phyloP scores from a whole-genome alignment of 331 rosid species.

The Rhamnella rubrinervis region DNA sequence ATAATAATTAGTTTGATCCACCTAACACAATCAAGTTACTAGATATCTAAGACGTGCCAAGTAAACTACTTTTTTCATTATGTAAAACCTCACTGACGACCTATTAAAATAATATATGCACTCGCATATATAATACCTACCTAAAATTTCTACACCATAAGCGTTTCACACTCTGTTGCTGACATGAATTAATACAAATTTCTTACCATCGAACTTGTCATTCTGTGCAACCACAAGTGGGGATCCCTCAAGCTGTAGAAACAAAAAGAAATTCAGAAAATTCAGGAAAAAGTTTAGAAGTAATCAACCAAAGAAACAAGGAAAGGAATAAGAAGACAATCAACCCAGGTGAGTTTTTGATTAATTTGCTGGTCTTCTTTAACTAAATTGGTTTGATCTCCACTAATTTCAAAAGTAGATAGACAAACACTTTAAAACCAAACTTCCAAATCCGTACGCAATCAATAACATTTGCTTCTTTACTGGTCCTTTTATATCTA shows the following conservation, averaged over 20 bases:
- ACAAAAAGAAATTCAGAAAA: slow-evolving; percentile 17
- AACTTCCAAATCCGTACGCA: neutral
- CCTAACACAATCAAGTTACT: too few species aligned
- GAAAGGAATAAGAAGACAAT: neutral
- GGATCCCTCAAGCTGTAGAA: slow-evolving; percentile 81
- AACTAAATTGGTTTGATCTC: slow-evolving; percentile 4
- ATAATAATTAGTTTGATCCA: too few species aligned
- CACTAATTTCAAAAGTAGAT: neutral
- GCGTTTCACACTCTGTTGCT: neutral
- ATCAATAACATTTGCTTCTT: too few species aligned
- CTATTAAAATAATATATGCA: too few species aligned
- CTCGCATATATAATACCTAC: neutral
- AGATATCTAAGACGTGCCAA: too few species aligned
- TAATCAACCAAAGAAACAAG: neutral
- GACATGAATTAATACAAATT: slow-evolving; percentile 4
- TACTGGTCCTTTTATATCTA: too few species aligned
- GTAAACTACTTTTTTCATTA: too few species aligned
- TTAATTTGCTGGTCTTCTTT: slow-evolving; percentile 6
- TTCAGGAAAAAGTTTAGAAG: neutral
- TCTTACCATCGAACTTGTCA: slow-evolving; percentile 87
- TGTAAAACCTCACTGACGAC: too few species aligned
- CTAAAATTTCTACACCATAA: neutral
- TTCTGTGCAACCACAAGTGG: slow-evolving; percentile 84
- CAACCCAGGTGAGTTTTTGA: slow-evolving; percentile 57
- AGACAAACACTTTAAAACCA: neutral